phyloP scores from a whole-genome alignment of 306 rosid genomes.

The Acacia melanoxylon region DNA sequence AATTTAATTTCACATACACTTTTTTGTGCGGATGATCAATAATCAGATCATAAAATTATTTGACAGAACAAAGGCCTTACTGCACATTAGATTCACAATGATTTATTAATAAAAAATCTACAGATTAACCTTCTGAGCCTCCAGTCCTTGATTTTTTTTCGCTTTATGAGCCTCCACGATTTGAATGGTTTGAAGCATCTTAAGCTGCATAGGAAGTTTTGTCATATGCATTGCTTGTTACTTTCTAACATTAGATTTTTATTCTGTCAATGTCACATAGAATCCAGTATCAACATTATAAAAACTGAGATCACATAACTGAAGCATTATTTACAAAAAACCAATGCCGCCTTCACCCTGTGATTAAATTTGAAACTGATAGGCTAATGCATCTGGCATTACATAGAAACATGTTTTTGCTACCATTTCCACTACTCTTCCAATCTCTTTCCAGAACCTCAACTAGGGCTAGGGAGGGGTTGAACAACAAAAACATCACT shows the following conservation, averaged over 20 bases:
- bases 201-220: neutral
- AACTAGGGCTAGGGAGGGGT: neutral
- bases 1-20: too few relatives aligned
- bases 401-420: constrained; percentile 10
- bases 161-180: neutral
- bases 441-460: neutral
- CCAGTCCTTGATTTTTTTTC: neutral
- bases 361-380: neutral
- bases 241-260: too few relatives aligned
- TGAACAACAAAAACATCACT: neutral
- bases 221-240: neutral
- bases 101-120: too few relatives aligned
- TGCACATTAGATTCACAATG: neutral
- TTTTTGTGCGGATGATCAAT: too few relatives aligned
- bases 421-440: constrained; percentile 7
- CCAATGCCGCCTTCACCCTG: neutral
- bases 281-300: neutral
- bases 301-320: constrained; percentile 4
- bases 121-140: neutral
- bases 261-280: neutral
- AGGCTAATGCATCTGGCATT: neutral
- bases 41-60: too few relatives aligned
- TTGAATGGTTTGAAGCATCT: neutral
- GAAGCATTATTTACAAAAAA: constrained; percentile 18
- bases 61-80: too few relatives aligned